Evolutionary conservation across 441 rosid genomes (phyloP).

Genomic region (Cnidoscolus chayamansa): DNA sequence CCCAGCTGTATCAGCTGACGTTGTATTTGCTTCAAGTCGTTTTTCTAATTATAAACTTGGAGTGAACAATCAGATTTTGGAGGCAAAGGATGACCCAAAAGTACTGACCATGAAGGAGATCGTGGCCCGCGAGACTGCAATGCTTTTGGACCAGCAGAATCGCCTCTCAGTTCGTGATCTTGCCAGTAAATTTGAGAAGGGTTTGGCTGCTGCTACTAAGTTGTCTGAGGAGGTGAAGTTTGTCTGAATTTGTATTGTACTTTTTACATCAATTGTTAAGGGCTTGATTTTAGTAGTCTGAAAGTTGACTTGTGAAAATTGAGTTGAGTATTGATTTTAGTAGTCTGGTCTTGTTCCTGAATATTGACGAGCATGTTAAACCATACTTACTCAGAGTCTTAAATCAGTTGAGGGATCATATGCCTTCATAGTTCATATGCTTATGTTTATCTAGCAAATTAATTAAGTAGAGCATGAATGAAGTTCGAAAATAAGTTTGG

Average conservation of each 20-base stretch:
- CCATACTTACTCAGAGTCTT: background rate
- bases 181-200: conserved; percentile 88
- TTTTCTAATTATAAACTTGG: conserved; percentile 86
- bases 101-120: conserved; percentile 81
- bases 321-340: background rate
- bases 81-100: conserved; percentile 67
- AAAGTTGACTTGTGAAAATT: conserved; percentile 3
- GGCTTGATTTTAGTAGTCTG: background rate
- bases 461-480: conserved; percentile 5
- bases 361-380: conserved; percentile 5
- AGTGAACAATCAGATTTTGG: conserved; percentile 66
- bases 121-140: conserved; percentile 85
- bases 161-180: conserved; percentile 95
- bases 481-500: conserved; percentile 2
- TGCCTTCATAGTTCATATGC: background rate
- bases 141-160: conserved; percentile 84
- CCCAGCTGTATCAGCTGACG: conserved; percentile 81
- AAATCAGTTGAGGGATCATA: background rate
- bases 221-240: conserved; percentile 79
- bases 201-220: conserved; percentile 92
- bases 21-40: conserved; percentile 71
- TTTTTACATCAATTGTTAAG: background rate
- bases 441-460: background rate
- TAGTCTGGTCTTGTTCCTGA: background rate
- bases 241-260: conserved; percentile 5